These are phyloP conservation scores for Tolypocladium capitatum DNA, from an alignment of 2,329 filamentous ascomycete species.

Conservation along the genomic window DNA sequence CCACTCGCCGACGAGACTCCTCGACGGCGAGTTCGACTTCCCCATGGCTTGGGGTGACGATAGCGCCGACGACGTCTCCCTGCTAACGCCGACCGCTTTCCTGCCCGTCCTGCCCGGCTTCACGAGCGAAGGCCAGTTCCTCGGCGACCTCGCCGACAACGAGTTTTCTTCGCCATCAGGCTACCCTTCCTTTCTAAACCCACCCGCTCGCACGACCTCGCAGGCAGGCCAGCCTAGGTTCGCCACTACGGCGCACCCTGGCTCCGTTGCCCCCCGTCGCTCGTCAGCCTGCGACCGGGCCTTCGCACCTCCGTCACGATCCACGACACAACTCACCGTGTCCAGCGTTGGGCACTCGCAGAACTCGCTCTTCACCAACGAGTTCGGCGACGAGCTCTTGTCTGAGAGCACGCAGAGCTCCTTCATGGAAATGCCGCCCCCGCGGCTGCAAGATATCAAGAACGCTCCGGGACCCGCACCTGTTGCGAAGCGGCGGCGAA, in stretches of 20 bases:
- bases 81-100: background rate
- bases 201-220: background rate
- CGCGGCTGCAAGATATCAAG: background rate
- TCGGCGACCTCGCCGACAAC: constrained; percentile 13
- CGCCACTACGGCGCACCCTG: constrained; percentile 1
- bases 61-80: constrained; percentile 1
- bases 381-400: constrained; percentile 14
- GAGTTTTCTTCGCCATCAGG: constrained; percentile 23
- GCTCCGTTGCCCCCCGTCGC: constrained; percentile 5
- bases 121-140: constrained; percentile 10
- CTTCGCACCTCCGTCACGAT: constrained; percentile 10
- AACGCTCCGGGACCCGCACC: constrained; percentile 2
- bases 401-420: constrained; percentile 14
- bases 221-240: constrained; percentile 3
- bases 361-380: constrained; percentile 13
- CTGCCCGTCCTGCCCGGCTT: background rate
- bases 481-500: constrained; percentile 14
- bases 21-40: background rate
- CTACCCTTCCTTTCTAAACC: constrained; percentile 16
- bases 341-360: constrained; percentile 12
- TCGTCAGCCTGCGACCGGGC: constrained; percentile 5
- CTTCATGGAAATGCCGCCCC: constrained; percentile 11
- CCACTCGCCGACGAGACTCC: background rate
- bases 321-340: constrained; percentile 7
- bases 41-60: constrained; percentile 4